phyloP scores from a whole-genome alignment of 805 yeast species.

The Ogataea henricii region DNA sequence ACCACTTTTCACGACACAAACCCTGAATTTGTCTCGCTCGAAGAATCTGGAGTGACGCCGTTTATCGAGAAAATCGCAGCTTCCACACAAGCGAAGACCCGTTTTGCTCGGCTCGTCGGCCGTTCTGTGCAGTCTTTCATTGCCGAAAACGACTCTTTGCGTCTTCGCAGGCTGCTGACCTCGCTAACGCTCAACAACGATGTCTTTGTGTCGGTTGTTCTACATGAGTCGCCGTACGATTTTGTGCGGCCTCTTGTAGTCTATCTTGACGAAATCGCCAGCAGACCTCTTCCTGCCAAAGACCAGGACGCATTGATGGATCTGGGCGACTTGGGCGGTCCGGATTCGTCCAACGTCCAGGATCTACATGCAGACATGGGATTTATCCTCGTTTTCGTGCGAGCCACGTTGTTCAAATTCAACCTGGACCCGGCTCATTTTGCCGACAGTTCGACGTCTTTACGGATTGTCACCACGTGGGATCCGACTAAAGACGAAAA shows the following conservation, averaged over 20 bases:
- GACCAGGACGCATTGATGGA: slow-evolving; percentile 29
- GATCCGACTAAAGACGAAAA: slow-evolving; percentile 14
- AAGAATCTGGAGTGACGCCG: slow-evolving; percentile 55
- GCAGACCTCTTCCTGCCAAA: slow-evolving; percentile 16
- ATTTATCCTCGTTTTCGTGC: slow-evolving; percentile 50
- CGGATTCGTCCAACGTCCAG: slow-evolving; percentile 60
- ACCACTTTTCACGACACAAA: slow-evolving; percentile 38
- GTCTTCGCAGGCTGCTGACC: slow-evolving; percentile 53
- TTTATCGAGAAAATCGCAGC: slow-evolving; percentile 49
- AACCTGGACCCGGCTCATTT: slow-evolving; percentile 14
- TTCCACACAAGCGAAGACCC: slow-evolving; percentile 46
- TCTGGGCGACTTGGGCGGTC: slow-evolving; percentile 40
- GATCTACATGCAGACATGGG: slow-evolving; percentile 74
- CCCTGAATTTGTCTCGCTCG: slow-evolving; percentile 49
- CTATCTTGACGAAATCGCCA: slow-evolving; percentile 48
- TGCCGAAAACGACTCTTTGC: slow-evolving; percentile 41
- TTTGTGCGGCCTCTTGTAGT: slow-evolving; percentile 48
- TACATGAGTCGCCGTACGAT: slow-evolving; percentile 46
- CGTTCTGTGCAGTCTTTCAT: slow-evolving; percentile 40
- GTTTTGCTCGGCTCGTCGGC: slow-evolving; percentile 39
- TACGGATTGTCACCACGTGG: slow-evolving; percentile 16
- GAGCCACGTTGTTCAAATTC: slow-evolving; percentile 19
- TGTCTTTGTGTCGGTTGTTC: slow-evolving; percentile 44
- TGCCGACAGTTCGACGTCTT: slow-evolving; percentile 6
- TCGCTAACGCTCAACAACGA: slow-evolving; percentile 47